Evolutionary conservation across 768 basidiomycete genomes (phyloP), one percentile per base, ranked within the genome.

Genomic region (Amylocystis lapponica): DNA sequence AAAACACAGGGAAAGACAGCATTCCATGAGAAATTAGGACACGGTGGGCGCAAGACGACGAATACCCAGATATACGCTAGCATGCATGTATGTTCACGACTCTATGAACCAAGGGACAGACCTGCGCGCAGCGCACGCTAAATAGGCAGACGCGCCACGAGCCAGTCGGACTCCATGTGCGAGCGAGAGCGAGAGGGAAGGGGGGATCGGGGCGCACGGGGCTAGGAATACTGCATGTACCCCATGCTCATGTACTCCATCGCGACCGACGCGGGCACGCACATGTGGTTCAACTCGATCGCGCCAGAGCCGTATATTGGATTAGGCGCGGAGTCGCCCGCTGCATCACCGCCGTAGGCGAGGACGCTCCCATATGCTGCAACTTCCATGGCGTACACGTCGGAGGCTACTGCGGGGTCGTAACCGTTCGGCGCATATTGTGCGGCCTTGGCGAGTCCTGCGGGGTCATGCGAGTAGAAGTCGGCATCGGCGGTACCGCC

Each of bases 151-250:
- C 26, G 26, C 25, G 33, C n/a, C n/a, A n/a, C n/a, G n/a, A n/a
- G n/a, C n/a, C n/a, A n/a, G n/a, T n/a, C n/a, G n/a, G n/a, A n/a
- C n/a, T n/a, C n/a, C n/a, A n/a, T n/a, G n/a, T n/a, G n/a, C n/a
- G n/a, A n/a, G n/a, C n/a, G n/a, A n/a, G n/a, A n/a, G n/a, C n/a
- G 22, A 23, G 7, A 34, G n/a, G 17, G 23, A 23, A 20, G 22
- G 34, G 30, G 34, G 30, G 40, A 30, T 41, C n/a, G 10, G 12
- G 3, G 10, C 29, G 5, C 8, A 4, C 16, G 22, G 12, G 6
- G 43, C 40, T 46, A 52, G 20, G 50, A 40, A 44, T 43, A 52
- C 37, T 48, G 47, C 50, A 46, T 27, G 34, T 54, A 54, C 42
- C 43, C 45, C 30, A 5, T 27, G 16, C 46, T 43, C 42, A 46